Evolutionary conservation across 2,329 filamentous ascomycete genomes (phyloP).

Genomic region (Aspergillus costaricaensis): DNA sequence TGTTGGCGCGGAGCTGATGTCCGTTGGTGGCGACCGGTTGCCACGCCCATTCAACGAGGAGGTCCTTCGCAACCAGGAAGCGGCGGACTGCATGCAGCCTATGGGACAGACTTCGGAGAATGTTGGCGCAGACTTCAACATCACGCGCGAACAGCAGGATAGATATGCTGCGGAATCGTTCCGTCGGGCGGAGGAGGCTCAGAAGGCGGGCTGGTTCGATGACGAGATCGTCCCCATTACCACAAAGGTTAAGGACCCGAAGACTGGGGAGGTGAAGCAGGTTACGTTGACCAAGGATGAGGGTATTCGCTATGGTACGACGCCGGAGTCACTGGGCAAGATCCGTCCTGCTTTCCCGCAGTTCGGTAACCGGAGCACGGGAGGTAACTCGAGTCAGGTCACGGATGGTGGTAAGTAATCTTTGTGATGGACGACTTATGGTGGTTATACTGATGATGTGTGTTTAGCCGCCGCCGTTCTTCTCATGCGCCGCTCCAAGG

Average conservation of each 20-base stretch:
- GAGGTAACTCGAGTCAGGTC: conserved; percentile 91
- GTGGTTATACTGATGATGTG: conserved; percentile 13
- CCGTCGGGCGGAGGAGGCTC: conserved; percentile 80
- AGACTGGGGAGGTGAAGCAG: conserved; percentile 74
- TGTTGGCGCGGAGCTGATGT: conserved; percentile 88
- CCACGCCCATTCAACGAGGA: conserved; percentile 75
- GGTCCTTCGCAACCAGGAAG: conserved; percentile 74
- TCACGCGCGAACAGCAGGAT: conserved; percentile 79
- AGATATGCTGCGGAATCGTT: conserved; percentile 84
- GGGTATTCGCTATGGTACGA: conserved; percentile 87
- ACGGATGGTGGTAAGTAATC: conserved; percentile 74
- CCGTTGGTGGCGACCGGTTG: conserved; percentile 67
- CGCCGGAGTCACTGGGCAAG: conserved; percentile 77
- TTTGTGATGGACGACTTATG: not conserved
- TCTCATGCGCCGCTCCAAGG: conserved; percentile 91
- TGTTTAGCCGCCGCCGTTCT: conserved; percentile 74
- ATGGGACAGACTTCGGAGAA: conserved; percentile 99
- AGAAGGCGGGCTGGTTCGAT: conserved; percentile 87
- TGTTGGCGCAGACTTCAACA: conserved; percentile 85
- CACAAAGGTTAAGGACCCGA: conserved; percentile 78
- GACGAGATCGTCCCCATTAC: conserved; percentile 92
- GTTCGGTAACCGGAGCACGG: conserved; percentile 82
- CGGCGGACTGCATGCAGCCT: conserved; percentile 82
- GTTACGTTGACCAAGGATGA: conserved; percentile 84
- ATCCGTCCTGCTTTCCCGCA: conserved; percentile 87